Percentiles rank a stretch among this genome's conserved stretches.
Evolutionary conservation across 1,284 basidiomycete species (phyloP).

Genomic region (Leccinum fuscescens): DNA sequence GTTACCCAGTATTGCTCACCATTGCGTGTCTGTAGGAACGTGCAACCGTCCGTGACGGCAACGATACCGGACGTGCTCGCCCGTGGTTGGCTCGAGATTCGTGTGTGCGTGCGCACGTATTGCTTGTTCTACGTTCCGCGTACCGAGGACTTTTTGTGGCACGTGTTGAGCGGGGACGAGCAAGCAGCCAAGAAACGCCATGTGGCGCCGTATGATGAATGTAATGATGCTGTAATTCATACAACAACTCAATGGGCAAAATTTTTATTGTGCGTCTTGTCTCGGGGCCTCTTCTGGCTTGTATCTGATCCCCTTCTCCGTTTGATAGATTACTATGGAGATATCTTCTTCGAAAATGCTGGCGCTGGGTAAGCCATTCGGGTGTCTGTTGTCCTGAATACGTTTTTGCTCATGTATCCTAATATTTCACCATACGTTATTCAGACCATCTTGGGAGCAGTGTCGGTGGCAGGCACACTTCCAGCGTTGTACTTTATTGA

Average conservation of each 20-base stretch:
- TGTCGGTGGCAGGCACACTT: slow-evolving; percentile 64
- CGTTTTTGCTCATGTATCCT: background rate
- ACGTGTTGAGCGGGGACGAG: slow-evolving; percentile 11
- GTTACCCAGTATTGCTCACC: background rate
- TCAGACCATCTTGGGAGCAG: slow-evolving; percentile 68
- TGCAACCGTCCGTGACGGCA: slow-evolving; percentile 37
- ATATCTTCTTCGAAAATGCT: slow-evolving; percentile 79
- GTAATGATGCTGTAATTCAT: slow-evolving; percentile 83
- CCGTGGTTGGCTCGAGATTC: slow-evolving; percentile 70
- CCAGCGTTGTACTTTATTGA: slow-evolving; percentile 68
- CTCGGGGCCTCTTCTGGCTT: background rate
- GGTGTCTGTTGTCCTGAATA: background rate
- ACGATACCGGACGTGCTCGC: slow-evolving; percentile 47
- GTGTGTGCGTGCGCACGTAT: slow-evolving; percentile 81
- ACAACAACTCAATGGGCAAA: slow-evolving; percentile 76
- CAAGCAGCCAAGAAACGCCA: slow-evolving; percentile 46
- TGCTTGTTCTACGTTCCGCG: slow-evolving; percentile 79
- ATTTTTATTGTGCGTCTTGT: slow-evolving; percentile 62
- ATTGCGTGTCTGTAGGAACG: slow-evolving; percentile 38
- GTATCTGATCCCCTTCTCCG: background rate
- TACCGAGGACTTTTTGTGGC: slow-evolving; percentile 67
- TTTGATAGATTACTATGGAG: slow-evolving; percentile 68
- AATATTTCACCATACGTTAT: slow-evolving; percentile 71
- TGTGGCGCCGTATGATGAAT: slow-evolving; percentile 72
- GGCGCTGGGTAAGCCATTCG: slow-evolving; percentile 50